Conservation (phyloP, 2,329 filamentous ascomycete genomes). For the Diaporthe citriasiana region DNA sequence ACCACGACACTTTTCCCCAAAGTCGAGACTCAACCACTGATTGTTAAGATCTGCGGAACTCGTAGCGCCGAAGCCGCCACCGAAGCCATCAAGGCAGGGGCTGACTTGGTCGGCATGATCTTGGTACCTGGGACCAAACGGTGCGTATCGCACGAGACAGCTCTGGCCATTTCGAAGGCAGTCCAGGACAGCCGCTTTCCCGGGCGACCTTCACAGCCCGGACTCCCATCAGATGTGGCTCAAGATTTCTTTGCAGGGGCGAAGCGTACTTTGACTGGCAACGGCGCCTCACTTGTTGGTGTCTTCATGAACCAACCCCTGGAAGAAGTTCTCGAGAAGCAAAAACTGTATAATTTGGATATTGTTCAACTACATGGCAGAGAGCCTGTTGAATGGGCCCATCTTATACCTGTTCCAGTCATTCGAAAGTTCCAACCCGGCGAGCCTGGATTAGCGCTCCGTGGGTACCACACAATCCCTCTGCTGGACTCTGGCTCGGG, state of each 20-base stretch:
- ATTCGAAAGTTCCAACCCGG: slow-evolving; percentile 86
- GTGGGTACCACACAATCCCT: slow-evolving; percentile 87
- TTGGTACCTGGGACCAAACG: slow-evolving; percentile 86
- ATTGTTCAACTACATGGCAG: slow-evolving; percentile 93
- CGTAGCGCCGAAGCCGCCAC: slow-evolving; percentile 84
- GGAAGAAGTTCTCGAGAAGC: slow-evolving; percentile 83
- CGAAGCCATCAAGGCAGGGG: slow-evolving; percentile 86
- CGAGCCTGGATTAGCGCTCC: slow-evolving; percentile 77
- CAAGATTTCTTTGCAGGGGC: slow-evolving; percentile 76
- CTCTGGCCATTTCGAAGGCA: slow-evolving; percentile 82
- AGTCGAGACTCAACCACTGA: slow-evolving; percentile 61
- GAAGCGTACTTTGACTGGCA: slow-evolving; percentile 57
- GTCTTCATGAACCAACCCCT: slow-evolving; percentile 95
- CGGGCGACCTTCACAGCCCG: slow-evolving; percentile 9
- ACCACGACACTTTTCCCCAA: slow-evolving; percentile 53
- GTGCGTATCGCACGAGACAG: slow-evolving; percentile 83
- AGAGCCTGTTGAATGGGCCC: slow-evolving; percentile 93
- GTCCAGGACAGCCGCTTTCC: slow-evolving; percentile 68
- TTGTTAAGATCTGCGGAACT: slow-evolving; percentile 97
- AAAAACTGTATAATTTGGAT: slow-evolving; percentile 83
- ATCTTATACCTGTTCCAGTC: slow-evolving; percentile 90
- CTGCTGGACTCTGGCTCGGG: slow-evolving; percentile 90
- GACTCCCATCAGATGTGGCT: slow-evolving; percentile 53
- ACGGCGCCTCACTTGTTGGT: slow-evolving; percentile 84
- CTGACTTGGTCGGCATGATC: slow-evolving; percentile 94